These are phyloP conservation scores for Trametes gibbosa DNA, from an alignment of 768 basidiomycete genomes.

Conservation along the genomic window DNA sequence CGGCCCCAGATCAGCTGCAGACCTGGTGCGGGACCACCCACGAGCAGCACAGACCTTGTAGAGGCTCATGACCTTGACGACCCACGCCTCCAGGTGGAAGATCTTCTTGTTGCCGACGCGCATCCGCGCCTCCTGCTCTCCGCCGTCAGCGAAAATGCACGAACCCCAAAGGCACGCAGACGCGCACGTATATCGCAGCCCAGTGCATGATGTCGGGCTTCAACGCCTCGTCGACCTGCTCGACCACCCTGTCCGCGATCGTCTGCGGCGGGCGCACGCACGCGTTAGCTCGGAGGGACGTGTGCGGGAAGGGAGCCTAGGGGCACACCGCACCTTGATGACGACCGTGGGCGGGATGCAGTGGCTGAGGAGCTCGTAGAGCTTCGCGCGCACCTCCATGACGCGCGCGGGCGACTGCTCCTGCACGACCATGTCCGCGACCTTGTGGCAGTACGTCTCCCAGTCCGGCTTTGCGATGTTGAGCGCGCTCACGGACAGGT, in stretches of 20 bases:
- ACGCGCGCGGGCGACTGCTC: constrained; percentile 89
- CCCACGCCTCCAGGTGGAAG: constrained; percentile 96
- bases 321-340: constrained; percentile 69
- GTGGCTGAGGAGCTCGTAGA: constrained; percentile 94
- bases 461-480: constrained; percentile 97
- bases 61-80: constrained; percentile 91
- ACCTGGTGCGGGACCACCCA: neutral
- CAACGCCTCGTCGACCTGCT: constrained; percentile 83
- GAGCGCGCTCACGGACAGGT: constrained; percentile 66
- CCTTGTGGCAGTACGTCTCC: constrained; percentile 94
- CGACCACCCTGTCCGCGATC: constrained; percentile 82
- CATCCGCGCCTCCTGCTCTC: constrained; percentile 85
- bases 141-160: neutral
- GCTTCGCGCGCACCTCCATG: constrained; percentile 88
- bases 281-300: too few relatives aligned
- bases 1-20: neutral
- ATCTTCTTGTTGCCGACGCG: constrained; percentile 91
- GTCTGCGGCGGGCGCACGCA: constrained; percentile 57
- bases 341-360: constrained; percentile 94
- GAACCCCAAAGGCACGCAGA: constrained; percentile 4
- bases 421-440: constrained; percentile 84
- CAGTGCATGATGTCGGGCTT: constrained; percentile 96
- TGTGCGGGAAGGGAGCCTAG: neutral
- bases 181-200: constrained; percentile 93
- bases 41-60: constrained; percentile 58